Percentiles rank a stretch among this genome's conserved stretches.
Conservation (phyloP, 257 asterid species). For the Ehretia macrophylla region DNA sequence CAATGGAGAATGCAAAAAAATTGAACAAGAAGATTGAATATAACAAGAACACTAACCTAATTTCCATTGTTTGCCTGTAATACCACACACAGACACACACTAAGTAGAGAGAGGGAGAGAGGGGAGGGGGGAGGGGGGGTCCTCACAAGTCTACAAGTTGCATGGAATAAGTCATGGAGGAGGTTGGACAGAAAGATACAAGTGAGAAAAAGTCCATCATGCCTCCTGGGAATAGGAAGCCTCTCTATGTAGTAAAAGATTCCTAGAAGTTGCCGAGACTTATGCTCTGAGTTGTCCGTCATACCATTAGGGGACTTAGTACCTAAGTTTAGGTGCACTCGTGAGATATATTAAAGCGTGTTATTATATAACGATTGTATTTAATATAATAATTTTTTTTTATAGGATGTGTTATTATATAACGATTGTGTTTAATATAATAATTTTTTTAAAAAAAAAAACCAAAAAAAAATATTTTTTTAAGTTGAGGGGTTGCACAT, state of each 20-base stretch:
- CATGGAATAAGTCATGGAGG: background rate
- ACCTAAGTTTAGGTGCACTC: no score
- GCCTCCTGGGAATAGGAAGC: background rate
- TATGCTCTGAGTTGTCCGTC: no score
- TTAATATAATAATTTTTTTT: no score
- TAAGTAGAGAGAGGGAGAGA: constrained; percentile 4
- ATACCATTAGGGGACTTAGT: no score
- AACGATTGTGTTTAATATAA: no score
- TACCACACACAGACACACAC: background rate
- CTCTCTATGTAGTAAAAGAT: no score
- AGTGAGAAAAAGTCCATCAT: background rate
- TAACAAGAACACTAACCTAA: background rate
- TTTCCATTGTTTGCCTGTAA: constrained; percentile 2
- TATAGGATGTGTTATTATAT: no score
- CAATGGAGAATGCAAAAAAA: constrained; percentile 3
- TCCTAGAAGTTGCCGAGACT: background rate
- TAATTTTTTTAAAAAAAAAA: no score
- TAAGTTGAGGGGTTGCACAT: no score
- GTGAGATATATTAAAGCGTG: no score
- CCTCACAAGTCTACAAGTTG: background rate
- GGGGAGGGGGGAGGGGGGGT: background rate
- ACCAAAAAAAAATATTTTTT: no score
- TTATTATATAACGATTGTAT: no score
- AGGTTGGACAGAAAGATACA: background rate
- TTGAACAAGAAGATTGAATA: background rate